Evolutionary conservation across 2,329 filamentous ascomycete genomes (phyloP), one percentile per base, ranked within the genome.

Genomic region (Boeremia exigua): DNA sequence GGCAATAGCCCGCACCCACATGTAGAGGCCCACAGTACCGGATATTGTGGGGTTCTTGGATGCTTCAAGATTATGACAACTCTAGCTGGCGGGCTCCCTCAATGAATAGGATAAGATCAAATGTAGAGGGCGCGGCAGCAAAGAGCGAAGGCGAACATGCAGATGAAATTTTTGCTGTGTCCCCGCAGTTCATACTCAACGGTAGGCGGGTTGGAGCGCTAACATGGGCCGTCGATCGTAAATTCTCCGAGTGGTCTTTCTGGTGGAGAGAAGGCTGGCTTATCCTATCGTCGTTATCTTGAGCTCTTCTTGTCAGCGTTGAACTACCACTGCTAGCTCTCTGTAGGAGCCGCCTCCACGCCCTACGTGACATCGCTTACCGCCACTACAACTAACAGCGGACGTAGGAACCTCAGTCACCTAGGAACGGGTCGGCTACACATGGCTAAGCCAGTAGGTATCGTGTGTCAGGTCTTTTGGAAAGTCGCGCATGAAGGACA

Each of bases 371-470:
- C 32, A 42, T 47, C 56, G 57, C 37, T 50, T 48, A 37, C 59
- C 60, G 56, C 60, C 69, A 69, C 62, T 67, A 61, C 67, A 65
- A 23, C 29, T 61, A 48, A 36, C 40, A 27, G 50, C 48, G 40
- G 37, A 38, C 11, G 23, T 33, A 45, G 34, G 44, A 39, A 15
- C 50, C 40, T 39, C 29, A 48, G 48, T 52, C 34, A 48, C 19
- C n/a, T 42, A n/a, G 34, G 48, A 36, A 48, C 33, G 54, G 45
- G 36, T 25, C 48, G 46, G 44, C 57, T 45, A 55, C 47, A 54
- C 48, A 44, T 58, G 29, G 42, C 30, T 29, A 38, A 54, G 32
- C 38, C 53, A 55, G 53, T 60, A 33, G 54, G 53, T 60, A 33
- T 57, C 44, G 10, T 19, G 37, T 50, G 54, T 34, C 33, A 29